phyloP scores from a whole-genome alignment of 1,284 basidiomycete genomes.

The Malassezia obtusa region DNA sequence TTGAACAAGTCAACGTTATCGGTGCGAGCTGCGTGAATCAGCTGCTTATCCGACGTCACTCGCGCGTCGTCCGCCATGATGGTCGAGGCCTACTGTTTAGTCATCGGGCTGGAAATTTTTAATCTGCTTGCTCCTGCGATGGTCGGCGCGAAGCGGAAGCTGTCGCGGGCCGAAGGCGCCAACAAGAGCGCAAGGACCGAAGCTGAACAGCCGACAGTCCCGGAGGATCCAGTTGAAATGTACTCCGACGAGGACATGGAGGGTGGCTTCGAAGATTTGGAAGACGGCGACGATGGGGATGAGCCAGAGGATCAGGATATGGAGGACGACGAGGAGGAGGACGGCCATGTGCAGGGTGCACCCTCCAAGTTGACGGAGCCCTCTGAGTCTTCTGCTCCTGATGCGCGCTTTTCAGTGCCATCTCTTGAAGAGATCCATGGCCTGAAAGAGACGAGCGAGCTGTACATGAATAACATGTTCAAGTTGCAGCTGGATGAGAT shows the following conservation, averaged over 20 bases:
- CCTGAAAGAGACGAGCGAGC: slow-evolving; percentile 66
- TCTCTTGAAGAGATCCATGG: slow-evolving; percentile 61
- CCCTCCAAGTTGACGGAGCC: background rate
- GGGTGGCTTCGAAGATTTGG: slow-evolving; percentile 39
- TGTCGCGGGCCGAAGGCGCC: background rate
- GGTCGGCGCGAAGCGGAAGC: background rate
- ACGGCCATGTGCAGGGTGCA: slow-evolving; percentile 25
- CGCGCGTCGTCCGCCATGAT: slow-evolving; percentile 10
- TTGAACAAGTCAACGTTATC: slow-evolving; percentile 35
- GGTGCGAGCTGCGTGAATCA: slow-evolving; percentile 33
- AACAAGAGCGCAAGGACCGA: background rate
- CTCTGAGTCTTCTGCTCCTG: background rate
- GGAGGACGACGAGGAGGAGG: slow-evolving; percentile 17
- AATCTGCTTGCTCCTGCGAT: background rate
- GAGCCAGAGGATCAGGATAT: slow-evolving; percentile 7
- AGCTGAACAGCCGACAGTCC: background rate
- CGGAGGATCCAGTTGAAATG: slow-evolving; percentile 14
- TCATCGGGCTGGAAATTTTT: slow-evolving; percentile 4
- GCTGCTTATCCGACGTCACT: slow-evolving; percentile 23
- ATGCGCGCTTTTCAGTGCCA: slow-evolving; percentile 51
- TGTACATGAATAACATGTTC: slow-evolving; percentile 73
- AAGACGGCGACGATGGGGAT: slow-evolving; percentile 18
- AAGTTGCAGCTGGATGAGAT: slow-evolving; percentile 55
- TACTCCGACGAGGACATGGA: slow-evolving; percentile 44
- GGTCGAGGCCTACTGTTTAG: background rate